Evolutionary conservation across 331 rosid genomes (phyloP).

Genomic region (Rosa hybrid): DNA sequence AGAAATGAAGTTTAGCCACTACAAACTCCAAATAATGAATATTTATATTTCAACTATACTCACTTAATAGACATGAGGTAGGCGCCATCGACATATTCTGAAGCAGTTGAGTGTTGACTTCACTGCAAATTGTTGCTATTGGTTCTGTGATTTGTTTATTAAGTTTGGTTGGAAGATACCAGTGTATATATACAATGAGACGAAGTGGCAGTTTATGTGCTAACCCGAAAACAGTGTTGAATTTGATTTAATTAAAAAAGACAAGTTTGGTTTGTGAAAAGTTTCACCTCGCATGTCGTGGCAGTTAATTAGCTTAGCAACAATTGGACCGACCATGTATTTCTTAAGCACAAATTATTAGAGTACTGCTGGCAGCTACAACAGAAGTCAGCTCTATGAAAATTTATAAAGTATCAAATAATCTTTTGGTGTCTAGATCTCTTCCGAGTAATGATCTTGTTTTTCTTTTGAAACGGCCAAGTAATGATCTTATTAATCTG

Average conservation of each 20-base stretch:
- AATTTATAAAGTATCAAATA: not conserved
- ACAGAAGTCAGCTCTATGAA: slow-evolving; percentile 16
- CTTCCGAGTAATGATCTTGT: not conserved
- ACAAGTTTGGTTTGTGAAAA: not conserved
- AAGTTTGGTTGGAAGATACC: not conserved
- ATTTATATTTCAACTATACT: not conserved
- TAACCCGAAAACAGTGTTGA: not conserved
- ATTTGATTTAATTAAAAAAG: not conserved
- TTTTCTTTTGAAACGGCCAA: too few relatives aligned
- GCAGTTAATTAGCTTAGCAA: not conserved
- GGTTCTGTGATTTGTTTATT: not conserved
- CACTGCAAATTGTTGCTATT: not conserved
- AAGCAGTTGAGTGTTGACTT: not conserved
- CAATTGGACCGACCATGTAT: slow-evolving; percentile 28
- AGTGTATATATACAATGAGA: not conserved
- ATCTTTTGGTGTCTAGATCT: not conserved
- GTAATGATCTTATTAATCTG: too few relatives aligned
- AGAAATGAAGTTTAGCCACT: not conserved
- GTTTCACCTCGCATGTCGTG: not conserved
- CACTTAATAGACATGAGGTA: not conserved
- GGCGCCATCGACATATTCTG: not conserved
- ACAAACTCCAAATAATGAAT: not conserved
- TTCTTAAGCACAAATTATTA: not conserved
- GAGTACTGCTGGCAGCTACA: not conserved
- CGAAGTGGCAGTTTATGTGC: not conserved